Evolutionary conservation across 345 rosid species (phyloP).

Genomic region (Gossypium longicalyx): DNA sequence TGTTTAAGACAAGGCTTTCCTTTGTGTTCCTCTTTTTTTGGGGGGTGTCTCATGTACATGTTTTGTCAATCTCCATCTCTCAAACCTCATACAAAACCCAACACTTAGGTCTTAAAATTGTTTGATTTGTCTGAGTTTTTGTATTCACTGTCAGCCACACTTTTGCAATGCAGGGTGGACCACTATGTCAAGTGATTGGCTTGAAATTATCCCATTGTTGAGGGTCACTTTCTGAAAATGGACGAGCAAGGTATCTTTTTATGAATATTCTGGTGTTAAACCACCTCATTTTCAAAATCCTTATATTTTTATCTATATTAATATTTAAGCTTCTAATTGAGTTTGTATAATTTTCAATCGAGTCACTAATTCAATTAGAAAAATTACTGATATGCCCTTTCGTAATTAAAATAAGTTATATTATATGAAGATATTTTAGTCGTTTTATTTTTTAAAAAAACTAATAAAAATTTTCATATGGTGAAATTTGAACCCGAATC

Average conservation of each 20-base stretch:
- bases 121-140: background rate
- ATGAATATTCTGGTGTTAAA: background rate
- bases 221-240: background rate
- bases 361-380: no score
- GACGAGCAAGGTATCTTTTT: background rate
- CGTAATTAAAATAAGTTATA: no score
- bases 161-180: background rate
- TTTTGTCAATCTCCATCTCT: background rate
- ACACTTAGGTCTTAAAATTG: background rate
- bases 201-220: background rate
- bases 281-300: no score
- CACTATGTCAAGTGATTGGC: constrained; percentile 10
- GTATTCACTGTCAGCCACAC: background rate
- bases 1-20: background rate
- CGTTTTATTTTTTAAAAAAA: no score
- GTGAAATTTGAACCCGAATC: no score
- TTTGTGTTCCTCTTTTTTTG: background rate
- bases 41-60: background rate
- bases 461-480: no score
- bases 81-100: background rate
- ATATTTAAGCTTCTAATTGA: no score
- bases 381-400: no score
- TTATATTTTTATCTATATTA: no score
- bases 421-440: no score
- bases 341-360: no score